Base-by-base conservation (phyloP, 257 asterid species). In the Fraxinus quadrangulata region DNA sequence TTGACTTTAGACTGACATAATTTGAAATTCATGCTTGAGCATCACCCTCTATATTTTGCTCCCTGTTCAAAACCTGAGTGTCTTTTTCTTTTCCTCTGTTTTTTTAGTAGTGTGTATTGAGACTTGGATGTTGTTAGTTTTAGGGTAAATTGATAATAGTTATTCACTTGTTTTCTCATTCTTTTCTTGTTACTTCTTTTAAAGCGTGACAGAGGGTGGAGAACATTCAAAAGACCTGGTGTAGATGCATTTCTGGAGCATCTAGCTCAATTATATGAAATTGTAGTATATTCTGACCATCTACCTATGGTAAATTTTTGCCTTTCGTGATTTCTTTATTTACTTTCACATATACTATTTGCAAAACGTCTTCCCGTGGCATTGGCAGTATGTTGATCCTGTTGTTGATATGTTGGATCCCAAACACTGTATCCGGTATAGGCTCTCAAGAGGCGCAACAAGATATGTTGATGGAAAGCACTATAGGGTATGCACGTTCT, bases 151-250 rank as follows among this genome's bases (percentile, higher is more conserved):
- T 7, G 23, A 24, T 40, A 4, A 26, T 24, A 63, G 33, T 63
- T 63, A 63, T 63, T 61, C 17, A 23, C 19, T 77, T 59, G 33
- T 13, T n/a, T 72, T 21, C 71, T 77, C 28, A 49, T 16, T 6
- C 23, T 30, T 8, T 33, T 69, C 23, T 69, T 8, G 70, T 0
- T 73, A 49, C 51, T 75, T 51, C 23, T 78, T 77, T 67, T 77
- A 71, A 81, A 94, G 99, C 97, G 99, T 78, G 97, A 91, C 16
- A 83, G 98, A 83, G 98, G 98, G 21, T 95, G 98, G 99, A 90
- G 96, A 85, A 93, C 98, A 51, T 90, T 90, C 83, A 95, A 95
- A 78, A 85, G 99, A 80, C 99, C 99, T 7, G 98, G 99, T 31
- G 97, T 95, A 71, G 99, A 95, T 49, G 92, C 86, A 80, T 95